Base-by-base conservation (phyloP, 208 protist genomes). In the Trypanosoma boissoni region DNA sequence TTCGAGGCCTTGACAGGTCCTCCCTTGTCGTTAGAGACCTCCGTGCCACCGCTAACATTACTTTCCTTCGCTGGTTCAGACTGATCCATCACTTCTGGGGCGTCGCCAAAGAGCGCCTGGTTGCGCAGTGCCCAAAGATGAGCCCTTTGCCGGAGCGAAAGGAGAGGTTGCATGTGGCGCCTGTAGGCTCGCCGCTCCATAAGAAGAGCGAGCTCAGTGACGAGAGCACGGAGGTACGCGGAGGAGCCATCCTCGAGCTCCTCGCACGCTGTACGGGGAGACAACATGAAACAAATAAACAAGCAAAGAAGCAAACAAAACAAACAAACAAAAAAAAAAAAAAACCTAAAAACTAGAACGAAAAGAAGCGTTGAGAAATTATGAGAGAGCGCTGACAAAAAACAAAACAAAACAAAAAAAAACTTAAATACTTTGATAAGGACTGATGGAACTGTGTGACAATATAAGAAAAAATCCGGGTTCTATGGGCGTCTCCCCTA, bases 21-120 rank as follows among this genome's bases (percentile, higher is more conserved):
- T 16, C 12, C 34, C 8, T 12, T 39, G 6, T 6, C 34, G 34
- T 39, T 12, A 39, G 8, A 6, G 12, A 6, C 34, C 6, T 6
- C 34, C 6, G 8, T 12, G 12, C 6, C 34, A 39, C 8, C 6
- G 8, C 8, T 12, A 6, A 12, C 34, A 39, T 12, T 39, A 39
- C 34, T 39, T 12, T 39, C 34, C 34, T 39, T 12, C 12, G 6
- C 34, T 39, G 6, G 34, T 0, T 31, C 7, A 31, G 37, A 24
- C 8, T 61, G 14, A 6, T 59, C 48, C 34, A 26, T 0, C 20
- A 58, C 55, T 29, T 20, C 43, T 14, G 80, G 85, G 9, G 85
- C 85, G 45, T 92, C 81, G 6, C 85, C 85, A 57, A 81, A 80
- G 31, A 88, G 62, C 7, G 79, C 81, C 32, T 92, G 85, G 60